These are phyloP conservation scores for Hemileccinum rubropunctum DNA, from an alignment of 768 basidiomycete species.

Conservation along the genomic window DNA sequence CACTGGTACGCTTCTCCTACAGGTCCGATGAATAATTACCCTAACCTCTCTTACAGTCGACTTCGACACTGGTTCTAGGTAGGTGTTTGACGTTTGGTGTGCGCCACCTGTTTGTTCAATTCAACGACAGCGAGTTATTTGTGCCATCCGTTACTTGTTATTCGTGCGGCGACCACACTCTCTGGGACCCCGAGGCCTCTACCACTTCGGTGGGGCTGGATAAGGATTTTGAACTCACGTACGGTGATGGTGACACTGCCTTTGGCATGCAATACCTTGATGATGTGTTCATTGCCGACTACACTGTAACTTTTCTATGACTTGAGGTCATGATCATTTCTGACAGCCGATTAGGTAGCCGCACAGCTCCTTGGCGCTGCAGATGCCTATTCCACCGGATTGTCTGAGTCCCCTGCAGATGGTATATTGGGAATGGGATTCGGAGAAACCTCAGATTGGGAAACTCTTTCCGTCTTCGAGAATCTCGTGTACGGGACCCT, in stretches of 20 bases:
- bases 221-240: neutral
- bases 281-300: constrained; percentile 8
- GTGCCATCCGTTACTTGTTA: constrained; percentile 25
- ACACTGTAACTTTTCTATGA: constrained; percentile 4
- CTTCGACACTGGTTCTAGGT: constrained; percentile 30
- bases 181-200: constrained; percentile 29
- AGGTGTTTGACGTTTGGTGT: neutral
- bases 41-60: constrained; percentile 6
- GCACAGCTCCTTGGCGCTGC: constrained; percentile 16
- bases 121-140: constrained; percentile 27
- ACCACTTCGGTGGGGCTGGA: constrained; percentile 3
- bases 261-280: constrained; percentile 11
- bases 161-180: constrained; percentile 29
- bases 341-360: constrained; percentile 8
- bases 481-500: constrained; percentile 34
- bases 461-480: constrained; percentile 36
- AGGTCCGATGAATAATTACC: neutral
- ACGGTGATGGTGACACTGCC: neutral
- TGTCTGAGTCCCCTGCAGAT: neutral
- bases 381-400: no score
- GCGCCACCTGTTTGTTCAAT: constrained; percentile 4
- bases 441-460: constrained; percentile 34
- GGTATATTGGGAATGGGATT: constrained; percentile 40
- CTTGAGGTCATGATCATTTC: neutral
- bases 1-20: neutral